Base-by-base conservation (phyloP, 345 rosid genomes). In the Luvunga scandens region DNA sequence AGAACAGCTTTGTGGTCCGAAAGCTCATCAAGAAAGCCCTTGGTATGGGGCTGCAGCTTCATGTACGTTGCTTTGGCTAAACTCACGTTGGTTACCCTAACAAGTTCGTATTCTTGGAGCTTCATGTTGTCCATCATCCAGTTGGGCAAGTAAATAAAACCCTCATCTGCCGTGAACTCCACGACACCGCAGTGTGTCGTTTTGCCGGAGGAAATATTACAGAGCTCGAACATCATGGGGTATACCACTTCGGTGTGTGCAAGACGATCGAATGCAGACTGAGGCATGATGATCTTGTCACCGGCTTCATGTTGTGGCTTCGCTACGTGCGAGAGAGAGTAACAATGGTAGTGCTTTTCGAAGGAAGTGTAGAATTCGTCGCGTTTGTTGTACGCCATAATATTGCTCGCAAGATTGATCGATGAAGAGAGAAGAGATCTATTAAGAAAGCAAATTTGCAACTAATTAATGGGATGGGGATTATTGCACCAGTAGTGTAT, bases 101-200 rank as follows among this genome's bases (percentile, higher is more conserved):
- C 75, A 21, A 59, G 75, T 57, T 71, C 77, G 31, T 83, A 79
- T 18, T 68, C 81, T 10, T 68, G 13, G 50, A 25, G 79, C 13
- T 79, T 27, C 75, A 84, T 24, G 38, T 81, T 81, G 66, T 81
- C 33, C 87, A 87, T 81, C 84, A 79, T 79, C 85, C 84, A 79
- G 0, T 48, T 48, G 1, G 85, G 85, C 31, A 84, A 12, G 30
- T 50, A 56, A 7, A 82, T 72, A 0, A 36, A 21, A 14, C 69
- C 69, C 18, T 74, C 83, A 14, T 76, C 74, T 1, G 80, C 80
- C 0, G 79, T 82, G 81, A 84, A 86, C 69, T 80, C 84, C 0
- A 16, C 4, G 18, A 45, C 50, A 45, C 50, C 50, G 50, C 50
- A 45, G 50, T 45, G 50, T 3, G 50, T 45, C 18, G 50, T 45